Evolutionary conservation across 2,329 filamentous ascomycete genomes (phyloP), one percentile per base, ranked within the genome.

Genomic region (Byssoonygena ceratinophila): DNA sequence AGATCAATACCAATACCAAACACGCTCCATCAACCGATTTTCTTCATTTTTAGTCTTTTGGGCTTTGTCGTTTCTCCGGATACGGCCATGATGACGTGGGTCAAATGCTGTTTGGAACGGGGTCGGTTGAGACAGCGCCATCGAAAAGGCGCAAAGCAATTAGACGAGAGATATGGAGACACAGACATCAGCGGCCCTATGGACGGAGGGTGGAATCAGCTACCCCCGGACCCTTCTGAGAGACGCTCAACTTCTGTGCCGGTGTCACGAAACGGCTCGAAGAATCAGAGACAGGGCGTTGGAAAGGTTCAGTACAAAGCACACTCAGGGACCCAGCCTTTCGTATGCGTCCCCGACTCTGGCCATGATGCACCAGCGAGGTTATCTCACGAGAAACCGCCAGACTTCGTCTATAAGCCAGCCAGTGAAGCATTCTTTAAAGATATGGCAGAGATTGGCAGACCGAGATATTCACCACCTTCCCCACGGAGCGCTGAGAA

Each of bases 201-300:
- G 53, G 52, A 55, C 31, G 57, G 57, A 36, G 55, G 55, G 22
- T 59, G 57, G 57, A 59, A 59, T 31, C 54, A 58, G 39, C 36
- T 56, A 2, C 53, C 57, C 31, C 27, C 46, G 12, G 41, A 46
- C 25, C 34, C 32, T 5, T 47, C 50, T 4, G 50, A 52, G 29
- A 52, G 47, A 34, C 23, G 32, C n/a, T 52, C 50, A 16, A 27
- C 25, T 8, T 52, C 50, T 3, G 23, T 45, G 1, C 49, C 49
- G n/a, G 20, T 22, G n/a, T 51, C 39, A 14, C 39, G 49, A 11
- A 36, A 29, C 8, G 31, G 49, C 29, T 37, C 29, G n/a, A 37
- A n/a, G 16, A 12, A 27, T 20, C 27, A 51, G n/a, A 8, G 29
- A 36, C 6, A 27, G 16, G 27, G 31, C 29, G 27, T 36, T 20